Evolutionary conservation across 208 protist genomes (phyloP), one percentile per base, ranked within the genome.

Genomic region (Leishmania braziliensis): DNA sequence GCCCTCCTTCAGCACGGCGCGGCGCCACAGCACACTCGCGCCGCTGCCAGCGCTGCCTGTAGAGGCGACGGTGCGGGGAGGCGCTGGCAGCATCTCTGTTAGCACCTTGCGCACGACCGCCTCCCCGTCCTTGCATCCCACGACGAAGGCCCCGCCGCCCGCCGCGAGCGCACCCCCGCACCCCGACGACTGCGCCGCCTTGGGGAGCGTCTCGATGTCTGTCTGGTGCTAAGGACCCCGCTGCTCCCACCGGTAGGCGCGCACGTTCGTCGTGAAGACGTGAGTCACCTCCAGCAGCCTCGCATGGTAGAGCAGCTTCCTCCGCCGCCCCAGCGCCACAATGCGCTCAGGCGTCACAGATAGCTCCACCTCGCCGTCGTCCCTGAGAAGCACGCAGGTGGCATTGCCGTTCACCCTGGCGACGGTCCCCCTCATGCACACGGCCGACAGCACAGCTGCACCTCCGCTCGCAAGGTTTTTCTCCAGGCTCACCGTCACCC

Each of bases 321-420:
- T 90, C 0, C 83, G 84, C 70, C 86, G 88, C 83, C 93, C 86
- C 2, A 83, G 84, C 20, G 87, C 75, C n/a, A 90, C 78, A 50
- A 96, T 88, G 58, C 88, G 85, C 50, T 91, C 84, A 20, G 88
- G 90, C 70, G 90, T 79, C 29, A 97, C 92, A 26, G 91, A 91
- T 23, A 91, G 86, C 80, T 97, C 93, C 65, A 95, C 89, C 65
- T 88, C 87, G 78, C 89, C 91, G 82, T 95, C 93, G 74, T 95
- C 90, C 83, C 95, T 90, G n/a, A 97, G 84, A 20, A 96, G 83
- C 18, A 85, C 90, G 85, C 93, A 96, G 33, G 93, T 96, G 29
- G 85, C 92, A 79, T 96, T 92, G 70, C 90, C 90, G 81, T 95
- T 93, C 33, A 95, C 93, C 62, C 89, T 91, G 1, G 88, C 91